These are phyloP conservation scores for Amphichorda felina DNA, from an alignment of 2,329 filamentous ascomycete genomes.

Conservation along the genomic window DNA sequence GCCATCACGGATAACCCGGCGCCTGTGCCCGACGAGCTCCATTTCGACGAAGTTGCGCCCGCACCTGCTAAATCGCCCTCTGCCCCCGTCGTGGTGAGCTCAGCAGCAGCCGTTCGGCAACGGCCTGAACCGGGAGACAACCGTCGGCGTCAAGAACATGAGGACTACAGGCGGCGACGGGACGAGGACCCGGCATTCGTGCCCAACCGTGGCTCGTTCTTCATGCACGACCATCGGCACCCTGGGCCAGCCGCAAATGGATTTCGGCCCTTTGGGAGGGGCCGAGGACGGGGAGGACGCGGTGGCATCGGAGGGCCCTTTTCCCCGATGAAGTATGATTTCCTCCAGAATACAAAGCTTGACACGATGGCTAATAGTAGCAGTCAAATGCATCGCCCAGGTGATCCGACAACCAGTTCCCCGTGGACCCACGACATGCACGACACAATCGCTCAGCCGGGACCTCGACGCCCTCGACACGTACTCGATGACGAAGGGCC, in stretches of 20 bases:
- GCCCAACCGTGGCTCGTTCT: conserved; percentile 87
- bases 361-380: not conserved
- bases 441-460: conserved; percentile 47
- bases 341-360: too few species aligned
- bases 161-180: conserved; percentile 79
- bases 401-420: conserved; percentile 55
- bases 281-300: conserved; percentile 48
- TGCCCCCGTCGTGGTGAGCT: conserved; percentile 43
- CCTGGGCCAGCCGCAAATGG: conserved; percentile 67
- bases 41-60: conserved; percentile 21
- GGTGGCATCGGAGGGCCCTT: conserved; percentile 47
- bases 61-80: conserved; percentile 27
- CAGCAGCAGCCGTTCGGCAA: conserved; percentile 31
- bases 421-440: conserved; percentile 95
- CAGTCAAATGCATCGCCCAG: conserved; percentile 29
- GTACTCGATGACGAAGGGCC: conserved; percentile 33
- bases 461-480: conserved; percentile 28
- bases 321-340: conserved; percentile 51
- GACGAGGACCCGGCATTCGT: conserved; percentile 89
- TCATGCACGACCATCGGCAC: conserved; percentile 89
- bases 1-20: conserved; percentile 29
- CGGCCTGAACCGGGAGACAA: conserved; percentile 51
- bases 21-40: conserved; percentile 29
- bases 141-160: conserved; percentile 70
- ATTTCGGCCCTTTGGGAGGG: conserved; percentile 60